A percentile compares a stretch with the other conserved stretches of the same genome.
Conservation (phyloP, 2,329 filamentous ascomycete genomes). For the Fusarium odoratissimum region DNA sequence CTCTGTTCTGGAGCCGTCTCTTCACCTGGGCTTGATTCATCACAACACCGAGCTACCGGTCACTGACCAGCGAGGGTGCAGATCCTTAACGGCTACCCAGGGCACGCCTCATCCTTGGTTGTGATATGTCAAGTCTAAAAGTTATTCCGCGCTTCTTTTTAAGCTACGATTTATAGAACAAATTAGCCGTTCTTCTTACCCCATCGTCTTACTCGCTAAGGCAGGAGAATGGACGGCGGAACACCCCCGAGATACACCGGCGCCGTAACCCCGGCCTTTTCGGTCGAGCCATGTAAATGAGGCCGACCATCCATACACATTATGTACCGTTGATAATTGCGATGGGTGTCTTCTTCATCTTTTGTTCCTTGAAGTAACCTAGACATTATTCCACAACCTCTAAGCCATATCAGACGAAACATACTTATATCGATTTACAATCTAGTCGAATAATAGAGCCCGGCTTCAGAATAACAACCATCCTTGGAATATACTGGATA, state of each 20-base stretch:
- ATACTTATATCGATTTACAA: neutral
- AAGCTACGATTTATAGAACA: slow-evolving; percentile 20
- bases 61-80: slow-evolving; percentile 18
- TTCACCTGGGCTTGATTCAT: slow-evolving; percentile 18
- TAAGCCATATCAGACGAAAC: slow-evolving; percentile 15
- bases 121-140: slow-evolving; percentile 16
- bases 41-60: slow-evolving; percentile 17
- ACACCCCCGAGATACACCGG: slow-evolving; percentile 25
- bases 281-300: slow-evolving; percentile 32
- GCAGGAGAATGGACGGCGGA: slow-evolving; percentile 23
- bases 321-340: slow-evolving; percentile 4
- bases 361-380: slow-evolving; percentile 17
- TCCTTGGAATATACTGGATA: neutral
- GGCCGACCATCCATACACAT: slow-evolving; percentile 19
- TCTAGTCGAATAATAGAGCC: neutral
- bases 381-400: slow-evolving; percentile 29
- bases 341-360: slow-evolving; percentile 20
- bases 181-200: slow-evolving; percentile 25
- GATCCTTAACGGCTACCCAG: slow-evolving; percentile 24
- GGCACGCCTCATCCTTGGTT: slow-evolving; percentile 3
- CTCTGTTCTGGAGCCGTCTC: slow-evolving; percentile 6
- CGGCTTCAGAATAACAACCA: neutral
- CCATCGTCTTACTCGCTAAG: slow-evolving; percentile 23
- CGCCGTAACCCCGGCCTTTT: slow-evolving; percentile 25
- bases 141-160: slow-evolving; percentile 25